phyloP scores from a whole-genome alignment of 352 stramenopile species.

The Peronospora farinosa region DNA sequence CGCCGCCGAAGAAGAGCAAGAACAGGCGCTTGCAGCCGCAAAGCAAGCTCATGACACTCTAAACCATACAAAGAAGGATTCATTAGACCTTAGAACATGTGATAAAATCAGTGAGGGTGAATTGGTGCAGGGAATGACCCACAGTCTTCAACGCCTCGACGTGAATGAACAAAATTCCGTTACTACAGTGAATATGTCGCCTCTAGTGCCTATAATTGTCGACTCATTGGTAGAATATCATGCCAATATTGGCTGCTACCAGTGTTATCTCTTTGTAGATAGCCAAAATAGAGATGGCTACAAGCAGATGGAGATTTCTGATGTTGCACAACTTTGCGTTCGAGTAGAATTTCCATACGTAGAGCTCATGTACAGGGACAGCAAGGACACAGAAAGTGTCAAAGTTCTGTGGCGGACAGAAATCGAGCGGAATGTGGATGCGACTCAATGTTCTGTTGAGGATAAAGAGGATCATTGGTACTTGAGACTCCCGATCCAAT shows the following conservation, averaged over 20 bases:
- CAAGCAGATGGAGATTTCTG: conserved; percentile 2
- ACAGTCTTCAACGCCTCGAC: conserved; percentile 23
- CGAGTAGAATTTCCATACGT: conserved; percentile 36
- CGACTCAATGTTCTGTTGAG: conserved; percentile 30
- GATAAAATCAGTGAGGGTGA: conserved; percentile 5
- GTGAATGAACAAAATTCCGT: not conserved
- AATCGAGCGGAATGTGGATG: conserved; percentile 50
- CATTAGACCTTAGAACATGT: conserved; percentile 19
- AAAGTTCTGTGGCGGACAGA: conserved; percentile 40
- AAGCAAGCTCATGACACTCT: conserved; percentile 17
- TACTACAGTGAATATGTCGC: not conserved
- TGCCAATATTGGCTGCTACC: conserved; percentile 77
- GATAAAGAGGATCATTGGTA: conserved; percentile 58
- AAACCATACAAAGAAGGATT: conserved; percentile 24
- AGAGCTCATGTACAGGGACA: conserved; percentile 19
- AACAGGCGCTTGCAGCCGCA: conserved; percentile 8
- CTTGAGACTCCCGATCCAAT: conserved; percentile 47
- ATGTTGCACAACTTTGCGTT: conserved; percentile 28
- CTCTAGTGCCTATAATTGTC: conserved; percentile 17
- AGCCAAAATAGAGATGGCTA: conserved; percentile 11
- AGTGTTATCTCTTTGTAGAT: conserved; percentile 51
- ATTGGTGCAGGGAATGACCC: conserved; percentile 23
- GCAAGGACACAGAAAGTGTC: not conserved
- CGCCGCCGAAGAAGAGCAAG: conserved; percentile 33
- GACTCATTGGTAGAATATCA: conserved; percentile 65